phyloP scores from a whole-genome alignment of 352 stramenopile species.

The Plasmopara halstedii region DNA sequence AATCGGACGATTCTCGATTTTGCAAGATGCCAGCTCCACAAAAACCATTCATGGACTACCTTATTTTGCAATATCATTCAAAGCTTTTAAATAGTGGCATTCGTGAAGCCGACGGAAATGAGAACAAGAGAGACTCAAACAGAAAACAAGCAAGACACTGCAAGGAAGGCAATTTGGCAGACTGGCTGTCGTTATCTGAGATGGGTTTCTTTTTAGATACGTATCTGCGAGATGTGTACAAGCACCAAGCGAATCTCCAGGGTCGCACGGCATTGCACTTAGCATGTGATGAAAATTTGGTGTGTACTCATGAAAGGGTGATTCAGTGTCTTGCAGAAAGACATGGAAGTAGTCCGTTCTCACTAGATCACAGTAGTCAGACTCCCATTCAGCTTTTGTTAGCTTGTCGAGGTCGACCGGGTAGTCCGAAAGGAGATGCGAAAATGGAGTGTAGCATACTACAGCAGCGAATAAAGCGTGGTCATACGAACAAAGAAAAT shows the following conservation, averaged over 20 bases:
- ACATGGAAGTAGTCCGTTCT: constrained; percentile 44
- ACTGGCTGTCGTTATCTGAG: constrained; percentile 43
- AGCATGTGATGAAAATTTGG: constrained; percentile 73
- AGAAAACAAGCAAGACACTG: constrained; percentile 20
- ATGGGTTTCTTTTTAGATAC: constrained; percentile 60
- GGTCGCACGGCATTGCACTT: constrained; percentile 60
- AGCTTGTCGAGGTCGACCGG: constrained; percentile 40
- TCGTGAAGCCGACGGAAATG: constrained; percentile 3
- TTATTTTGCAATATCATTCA: constrained; percentile 36
- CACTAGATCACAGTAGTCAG: constrained; percentile 38
- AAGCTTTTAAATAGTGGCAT: constrained; percentile 19
- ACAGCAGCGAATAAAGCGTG: constrained; percentile 23
- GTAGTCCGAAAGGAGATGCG: constrained; percentile 41
- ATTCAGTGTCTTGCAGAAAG: constrained; percentile 46
- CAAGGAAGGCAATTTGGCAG: constrained; percentile 27
- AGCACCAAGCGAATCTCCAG: constrained; percentile 54
- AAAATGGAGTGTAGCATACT: constrained; percentile 25
- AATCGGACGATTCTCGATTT: constrained; percentile 7
- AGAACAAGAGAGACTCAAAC: constrained; percentile 19
- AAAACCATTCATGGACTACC: constrained; percentile 38
- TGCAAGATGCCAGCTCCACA: constrained; percentile 22
- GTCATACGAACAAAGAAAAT: constrained; percentile 17
- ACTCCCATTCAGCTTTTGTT: constrained; percentile 41
- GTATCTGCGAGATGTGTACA: constrained; percentile 53
- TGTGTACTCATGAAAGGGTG: constrained; percentile 66